Percentiles rank a stretch among this genome's conserved stretches.
Evolutionary conservation across 2,329 filamentous ascomycete genomes (phyloP).

Genomic region (Echinosphaeria canescens): DNA sequence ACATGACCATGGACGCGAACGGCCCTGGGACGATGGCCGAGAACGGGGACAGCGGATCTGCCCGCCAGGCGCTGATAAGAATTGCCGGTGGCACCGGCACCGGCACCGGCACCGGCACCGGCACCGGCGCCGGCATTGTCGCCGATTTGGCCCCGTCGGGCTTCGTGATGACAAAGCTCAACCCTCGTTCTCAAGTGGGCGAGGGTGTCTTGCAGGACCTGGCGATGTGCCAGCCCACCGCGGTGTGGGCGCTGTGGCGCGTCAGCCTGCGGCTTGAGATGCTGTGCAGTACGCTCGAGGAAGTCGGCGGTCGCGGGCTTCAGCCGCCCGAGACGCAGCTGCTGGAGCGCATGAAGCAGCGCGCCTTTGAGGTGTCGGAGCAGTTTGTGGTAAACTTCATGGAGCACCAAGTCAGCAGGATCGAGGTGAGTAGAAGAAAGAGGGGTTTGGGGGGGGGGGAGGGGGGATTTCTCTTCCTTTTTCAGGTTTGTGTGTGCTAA

Average conservation of each 20-base stretch:
- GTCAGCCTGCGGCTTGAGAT: conserved; percentile 80
- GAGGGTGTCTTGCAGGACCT: no score
- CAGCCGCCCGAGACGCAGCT: conserved; percentile 68
- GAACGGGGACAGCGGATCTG: conserved; percentile 10
- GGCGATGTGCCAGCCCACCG: conserved; percentile 57
- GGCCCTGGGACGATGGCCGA: conserved; percentile 26
- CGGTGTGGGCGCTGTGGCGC: conserved; percentile 79
- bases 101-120: no score
- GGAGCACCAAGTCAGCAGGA: conserved; percentile 85
- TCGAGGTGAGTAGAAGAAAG: conserved; percentile 78
- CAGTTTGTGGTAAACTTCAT: conserved; percentile 73
- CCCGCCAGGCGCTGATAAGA: no score
- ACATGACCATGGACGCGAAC: no score
- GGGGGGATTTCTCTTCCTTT: no score
- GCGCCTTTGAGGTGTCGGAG: conserved; percentile 75
- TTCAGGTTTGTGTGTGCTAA: conserved; percentile 1
- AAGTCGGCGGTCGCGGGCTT: conserved; percentile 35
- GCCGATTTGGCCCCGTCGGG: no score
- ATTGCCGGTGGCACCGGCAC: no score
- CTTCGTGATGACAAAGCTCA: no score
- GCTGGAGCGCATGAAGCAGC: conserved; percentile 41
- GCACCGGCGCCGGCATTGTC: no score
- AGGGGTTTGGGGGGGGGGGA: no score
- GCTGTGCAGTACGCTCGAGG: conserved; percentile 77
- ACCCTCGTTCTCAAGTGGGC: no score